Conservation (phyloP, 202 grass and related monocot genomes). For the Schoenoplectus tabernaemontani region DNA sequence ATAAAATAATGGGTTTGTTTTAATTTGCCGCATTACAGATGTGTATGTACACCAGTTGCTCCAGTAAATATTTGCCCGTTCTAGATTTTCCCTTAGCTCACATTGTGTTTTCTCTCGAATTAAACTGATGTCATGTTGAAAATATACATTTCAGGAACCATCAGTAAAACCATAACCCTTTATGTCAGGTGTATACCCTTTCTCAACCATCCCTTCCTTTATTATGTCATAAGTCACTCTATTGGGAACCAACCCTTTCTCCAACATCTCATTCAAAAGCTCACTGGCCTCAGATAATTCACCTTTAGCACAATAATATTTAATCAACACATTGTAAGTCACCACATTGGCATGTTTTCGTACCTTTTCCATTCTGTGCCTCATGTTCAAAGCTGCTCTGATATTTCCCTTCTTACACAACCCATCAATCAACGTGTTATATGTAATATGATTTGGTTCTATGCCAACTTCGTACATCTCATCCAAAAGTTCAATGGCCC, state of each 20-base stretch:
- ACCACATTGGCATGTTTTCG: slow-evolving; percentile 60
- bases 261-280: slow-evolving; percentile 82
- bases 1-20: not conserved
- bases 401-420: slow-evolving; percentile 78
- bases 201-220: slow-evolving; percentile 77
- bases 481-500: slow-evolving; percentile 78
- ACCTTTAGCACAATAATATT: slow-evolving; percentile 52
- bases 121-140: not conserved
- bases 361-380: slow-evolving; percentile 63
- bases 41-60: not conserved
- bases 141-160: slow-evolving; percentile 24
- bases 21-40: not conserved
- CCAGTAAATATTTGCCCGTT: not conserved
- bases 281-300: slow-evolving; percentile 63
- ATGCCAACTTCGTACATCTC: slow-evolving; percentile 65
- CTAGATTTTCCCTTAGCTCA: not conserved
- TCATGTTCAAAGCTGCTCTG: slow-evolving; percentile 56
- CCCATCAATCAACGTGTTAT: slow-evolving; percentile 77
- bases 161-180: slow-evolving; percentile 39
- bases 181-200: slow-evolving; percentile 67
- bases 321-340: slow-evolving; percentile 76
- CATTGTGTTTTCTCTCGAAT: too few relatives aligned
- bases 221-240: slow-evolving; percentile 72
- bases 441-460: slow-evolving; percentile 53
- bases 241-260: slow-evolving; percentile 73